These are phyloP conservation scores for Peronospora belbahrii DNA, from an alignment of 352 stramenopile species.

Conservation along the genomic window DNA sequence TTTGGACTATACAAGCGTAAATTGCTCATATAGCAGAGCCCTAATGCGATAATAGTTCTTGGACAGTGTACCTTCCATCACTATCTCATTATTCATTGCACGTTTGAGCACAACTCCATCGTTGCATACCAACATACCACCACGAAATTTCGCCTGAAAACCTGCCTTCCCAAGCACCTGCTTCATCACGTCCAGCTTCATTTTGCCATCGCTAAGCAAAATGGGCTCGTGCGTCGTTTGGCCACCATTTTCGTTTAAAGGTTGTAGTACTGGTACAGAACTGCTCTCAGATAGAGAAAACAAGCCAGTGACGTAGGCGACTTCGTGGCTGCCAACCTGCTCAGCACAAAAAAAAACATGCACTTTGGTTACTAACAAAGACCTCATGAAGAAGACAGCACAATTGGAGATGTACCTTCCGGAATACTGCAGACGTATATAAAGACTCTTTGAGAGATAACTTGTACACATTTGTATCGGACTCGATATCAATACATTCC, in stretches of 20 bases:
- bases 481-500: conserved; percentile 88
- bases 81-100: conserved; percentile 81
- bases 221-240: conserved; percentile 64
- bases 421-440: conserved; percentile 77
- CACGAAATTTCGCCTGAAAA: conserved; percentile 86
- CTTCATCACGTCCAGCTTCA: conserved; percentile 88
- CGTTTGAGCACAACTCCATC: conserved; percentile 84
- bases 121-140: conserved; percentile 85
- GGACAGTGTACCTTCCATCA: conserved; percentile 78
- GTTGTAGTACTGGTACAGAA: conserved; percentile 62
- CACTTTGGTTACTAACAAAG: conserved; percentile 5
- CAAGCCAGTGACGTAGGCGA: conserved; percentile 79
- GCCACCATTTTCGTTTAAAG: conserved; percentile 31
- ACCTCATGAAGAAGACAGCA: background rate
- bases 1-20: conserved; percentile 64
- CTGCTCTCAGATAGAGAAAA: conserved; percentile 60
- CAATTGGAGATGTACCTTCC: conserved; percentile 42
- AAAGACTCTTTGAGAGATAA: conserved; percentile 80
- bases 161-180: conserved; percentile 78
- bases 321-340: conserved; percentile 78
- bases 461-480: conserved; percentile 87
- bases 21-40: conserved; percentile 82
- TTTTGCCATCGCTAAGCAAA: conserved; percentile 81
- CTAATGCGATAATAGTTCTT: conserved; percentile 85
- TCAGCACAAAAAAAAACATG: background rate